Percentiles rank a stretch among this genome's conserved stretches.
Evolutionary conservation across 116 monocot genomes (phyloP).

Genomic region (Trichopus zeylanicus): DNA sequence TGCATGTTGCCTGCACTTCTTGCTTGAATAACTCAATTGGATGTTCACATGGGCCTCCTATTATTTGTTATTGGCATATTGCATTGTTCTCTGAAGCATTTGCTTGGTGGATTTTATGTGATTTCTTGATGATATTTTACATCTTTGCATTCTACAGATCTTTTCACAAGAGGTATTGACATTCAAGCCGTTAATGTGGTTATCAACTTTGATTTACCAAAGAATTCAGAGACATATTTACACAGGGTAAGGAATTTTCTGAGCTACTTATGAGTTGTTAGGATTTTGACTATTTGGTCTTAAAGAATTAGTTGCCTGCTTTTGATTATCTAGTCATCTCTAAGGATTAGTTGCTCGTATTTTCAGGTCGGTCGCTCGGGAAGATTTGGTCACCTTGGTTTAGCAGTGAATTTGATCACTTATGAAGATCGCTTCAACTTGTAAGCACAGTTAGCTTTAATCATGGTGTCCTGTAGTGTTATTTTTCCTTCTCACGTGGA

Average conservation of each 20-base stretch:
- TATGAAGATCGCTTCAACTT: constrained; percentile 12
- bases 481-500: not conserved
- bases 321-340: too few species aligned
- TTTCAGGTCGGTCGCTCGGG: constrained; percentile 3
- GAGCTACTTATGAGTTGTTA: not conserved
- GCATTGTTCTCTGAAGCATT: not conserved
- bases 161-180: constrained; percentile 66
- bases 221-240: constrained; percentile 63
- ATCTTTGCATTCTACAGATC: constrained; percentile 28
- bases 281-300: not conserved
- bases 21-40: too few species aligned
- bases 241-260: constrained; percentile 35
- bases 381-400: constrained; percentile 9
- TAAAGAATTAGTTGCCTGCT: too few species aligned
- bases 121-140: not conserved
- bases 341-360: not conserved
- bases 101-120: not conserved
- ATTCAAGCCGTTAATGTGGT: constrained; percentile 75
- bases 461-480: not conserved
- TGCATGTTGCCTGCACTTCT: too few species aligned
- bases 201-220: constrained; percentile 70
- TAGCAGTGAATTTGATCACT: constrained; percentile 8
- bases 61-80: constrained; percentile 1
- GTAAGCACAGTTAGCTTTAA: not conserved
- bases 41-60: not conserved